These are phyloP conservation scores for Lojkania enalia DNA, from an alignment of 2,329 filamentous ascomycete genomes.

Conservation along the genomic window DNA sequence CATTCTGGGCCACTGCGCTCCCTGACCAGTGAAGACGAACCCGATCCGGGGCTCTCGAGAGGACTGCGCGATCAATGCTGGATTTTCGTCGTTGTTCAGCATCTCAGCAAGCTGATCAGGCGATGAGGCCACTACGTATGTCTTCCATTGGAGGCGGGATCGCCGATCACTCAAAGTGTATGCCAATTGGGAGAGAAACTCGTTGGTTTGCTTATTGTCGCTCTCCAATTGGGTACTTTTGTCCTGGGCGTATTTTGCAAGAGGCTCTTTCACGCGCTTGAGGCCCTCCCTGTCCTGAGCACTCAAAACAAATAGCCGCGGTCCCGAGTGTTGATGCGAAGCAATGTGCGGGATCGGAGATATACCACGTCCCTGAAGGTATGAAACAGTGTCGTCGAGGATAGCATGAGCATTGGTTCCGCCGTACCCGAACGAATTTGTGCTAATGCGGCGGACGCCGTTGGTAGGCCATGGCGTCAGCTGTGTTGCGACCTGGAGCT, in stretches of 20 bases:
- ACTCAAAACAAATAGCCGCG: too few species aligned
- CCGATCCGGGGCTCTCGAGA: not conserved
- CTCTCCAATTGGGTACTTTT: not conserved
- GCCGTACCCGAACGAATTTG: conserved; percentile 25
- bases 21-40: conserved; percentile 40
- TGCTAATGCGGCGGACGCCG: conserved; percentile 9
- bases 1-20: conserved; percentile 34
- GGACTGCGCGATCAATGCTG: too few species aligned
- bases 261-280: too few species aligned
- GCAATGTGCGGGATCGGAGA: not conserved
- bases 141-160: not conserved
- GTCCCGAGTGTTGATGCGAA: not conserved
- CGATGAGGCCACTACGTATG: not conserved
- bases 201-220: not conserved
- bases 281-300: too few species aligned
- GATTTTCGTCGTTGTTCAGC: too few species aligned
- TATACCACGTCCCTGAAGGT: not conserved
- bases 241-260: not conserved
- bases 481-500: conserved; percentile 11
- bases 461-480: conserved; percentile 13
- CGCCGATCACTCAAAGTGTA: not conserved
- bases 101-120: too few species aligned
- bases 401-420: conserved; percentile 25
- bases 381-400: conserved; percentile 18
- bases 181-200: not conserved